phyloP scores from a whole-genome alignment of 2,329 filamentous ascomycete species.

The Aspergillus arachidicola region DNA sequence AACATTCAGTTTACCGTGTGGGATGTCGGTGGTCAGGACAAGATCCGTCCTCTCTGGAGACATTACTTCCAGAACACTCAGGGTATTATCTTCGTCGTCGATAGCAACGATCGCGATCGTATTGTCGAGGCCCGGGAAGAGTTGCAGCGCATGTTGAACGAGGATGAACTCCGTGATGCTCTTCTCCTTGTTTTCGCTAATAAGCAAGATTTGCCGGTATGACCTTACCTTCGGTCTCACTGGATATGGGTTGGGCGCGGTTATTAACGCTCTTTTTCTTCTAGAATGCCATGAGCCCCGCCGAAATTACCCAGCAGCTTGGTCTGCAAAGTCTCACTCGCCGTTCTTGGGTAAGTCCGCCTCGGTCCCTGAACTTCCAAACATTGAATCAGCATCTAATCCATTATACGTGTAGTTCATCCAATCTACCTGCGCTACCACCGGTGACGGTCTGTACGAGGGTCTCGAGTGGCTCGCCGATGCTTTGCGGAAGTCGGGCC shows the following conservation, averaged over 20 bases:
- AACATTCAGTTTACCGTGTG: constrained; percentile 99
- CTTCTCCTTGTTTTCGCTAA: constrained; percentile 98
- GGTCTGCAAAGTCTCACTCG: constrained; percentile 98
- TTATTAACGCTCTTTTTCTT: constrained; percentile 32
- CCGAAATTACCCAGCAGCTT: constrained; percentile 99
- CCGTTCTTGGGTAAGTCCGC: constrained; percentile 87
- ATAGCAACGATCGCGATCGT: constrained; percentile 98
- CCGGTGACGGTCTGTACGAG: constrained; percentile 98
- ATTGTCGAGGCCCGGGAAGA: constrained; percentile 96
- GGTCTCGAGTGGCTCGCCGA: constrained; percentile 92
- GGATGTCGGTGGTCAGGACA: constrained; percentile 99
- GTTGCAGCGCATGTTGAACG: constrained; percentile 97
- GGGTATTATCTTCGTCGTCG: constrained; percentile 99
- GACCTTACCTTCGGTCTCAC: constrained; percentile 34
- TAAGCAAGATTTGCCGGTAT: constrained; percentile 98
- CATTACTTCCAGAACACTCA: constrained; percentile 99
- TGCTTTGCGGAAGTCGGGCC: constrained; percentile 72
- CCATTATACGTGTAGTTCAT: constrained; percentile 69
- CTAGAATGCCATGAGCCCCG: constrained; percentile 98
- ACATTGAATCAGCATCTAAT: constrained; percentile 22
- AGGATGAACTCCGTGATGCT: constrained; percentile 97
- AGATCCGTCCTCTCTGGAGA: constrained; percentile 98
- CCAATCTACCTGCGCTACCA: constrained; percentile 98
- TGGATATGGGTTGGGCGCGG: constrained; percentile 5
- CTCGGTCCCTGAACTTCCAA: constrained; percentile 4